phyloP scores from a whole-genome alignment of 176 grass and related monocot genomes.

The Cenchrus fungigraminus region DNA sequence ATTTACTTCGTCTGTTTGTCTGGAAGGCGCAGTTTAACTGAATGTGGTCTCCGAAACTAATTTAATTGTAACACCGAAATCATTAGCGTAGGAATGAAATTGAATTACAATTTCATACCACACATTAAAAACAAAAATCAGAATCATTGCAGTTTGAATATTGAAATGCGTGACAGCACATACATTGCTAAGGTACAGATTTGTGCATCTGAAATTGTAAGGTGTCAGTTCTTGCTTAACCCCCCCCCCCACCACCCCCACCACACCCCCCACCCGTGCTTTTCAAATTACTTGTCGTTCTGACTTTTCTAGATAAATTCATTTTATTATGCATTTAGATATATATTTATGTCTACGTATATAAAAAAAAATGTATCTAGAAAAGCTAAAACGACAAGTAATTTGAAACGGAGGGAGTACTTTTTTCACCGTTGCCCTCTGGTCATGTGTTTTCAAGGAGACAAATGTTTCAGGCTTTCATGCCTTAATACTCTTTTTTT shows the following conservation, averaged over 20 bases:
- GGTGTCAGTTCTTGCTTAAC: neutral
- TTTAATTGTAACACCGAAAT: neutral
- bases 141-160: neutral
- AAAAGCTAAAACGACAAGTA: too few species aligned
- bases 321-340: too few species aligned
- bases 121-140: neutral
- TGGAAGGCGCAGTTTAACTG: neutral
- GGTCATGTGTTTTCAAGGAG: slow-evolving; percentile 4
- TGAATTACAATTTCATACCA: neutral
- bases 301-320: too few species aligned
- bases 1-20: neutral
- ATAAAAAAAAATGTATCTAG: too few species aligned
- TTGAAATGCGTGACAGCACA: neutral
- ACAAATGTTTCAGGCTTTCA: neutral
- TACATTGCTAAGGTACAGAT: neutral
- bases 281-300: too few species aligned
- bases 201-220: neutral
- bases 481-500: neutral
- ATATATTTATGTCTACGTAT: too few species aligned
- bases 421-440: neutral
- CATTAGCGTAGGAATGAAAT: neutral
- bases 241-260: too few species aligned
- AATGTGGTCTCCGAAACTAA: neutral
- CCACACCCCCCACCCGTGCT: too few species aligned
- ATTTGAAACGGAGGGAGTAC: too few species aligned